Base-by-base conservation (phyloP, 768 basidiomycete genomes). In the Tephrocybe sp. region DNA sequence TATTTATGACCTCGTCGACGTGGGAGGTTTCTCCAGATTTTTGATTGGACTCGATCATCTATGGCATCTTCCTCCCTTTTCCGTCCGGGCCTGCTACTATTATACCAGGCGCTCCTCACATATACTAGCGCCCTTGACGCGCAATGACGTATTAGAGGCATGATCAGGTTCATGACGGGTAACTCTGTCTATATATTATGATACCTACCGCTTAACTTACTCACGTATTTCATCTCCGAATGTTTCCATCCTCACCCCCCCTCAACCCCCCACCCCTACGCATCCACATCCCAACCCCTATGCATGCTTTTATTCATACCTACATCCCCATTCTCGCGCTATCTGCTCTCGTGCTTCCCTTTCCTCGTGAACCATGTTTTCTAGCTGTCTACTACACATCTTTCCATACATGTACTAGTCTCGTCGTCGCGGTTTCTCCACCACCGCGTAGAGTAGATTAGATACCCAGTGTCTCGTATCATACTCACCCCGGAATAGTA, bases 1-100 rank as follows among this genome's bases (percentile, higher is more conserved):
- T 58, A 56, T 58, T 52, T 58, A 58, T 58, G 45, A 52, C 54
- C 54, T 60, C 47, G 31, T 45, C 31, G 47, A 45, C 44, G 39
- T 42, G 13, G 47, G 45, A 52, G 51, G 52, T 52, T 23, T 41
- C 26, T 20, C 30, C 45, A 60, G 43, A 38, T 41, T 48, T 16
- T 42, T 17, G 42, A 53, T 53, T 42, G 45, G 38, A 53, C 52
- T 54, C 45, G 38, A 32, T 52, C 52, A 45, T 32, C 38, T 48
- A 47, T 54, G 45, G 36, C 35, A n/a, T 51, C 32, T 32, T 35
- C 39, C 26, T 35, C 54, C 48, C n/a, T n/a, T 54, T 46, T 33
- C 39, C 30, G 40, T 57, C 45, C 14, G 11, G 47, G 45, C 45
- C 48, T 53, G 41, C 53, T 56, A 54, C 54, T 38, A 19, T 49